Conservation (phyloP, 495 filamentous ascomycete genomes). For the Hypoxylon trugodes region DNA sequence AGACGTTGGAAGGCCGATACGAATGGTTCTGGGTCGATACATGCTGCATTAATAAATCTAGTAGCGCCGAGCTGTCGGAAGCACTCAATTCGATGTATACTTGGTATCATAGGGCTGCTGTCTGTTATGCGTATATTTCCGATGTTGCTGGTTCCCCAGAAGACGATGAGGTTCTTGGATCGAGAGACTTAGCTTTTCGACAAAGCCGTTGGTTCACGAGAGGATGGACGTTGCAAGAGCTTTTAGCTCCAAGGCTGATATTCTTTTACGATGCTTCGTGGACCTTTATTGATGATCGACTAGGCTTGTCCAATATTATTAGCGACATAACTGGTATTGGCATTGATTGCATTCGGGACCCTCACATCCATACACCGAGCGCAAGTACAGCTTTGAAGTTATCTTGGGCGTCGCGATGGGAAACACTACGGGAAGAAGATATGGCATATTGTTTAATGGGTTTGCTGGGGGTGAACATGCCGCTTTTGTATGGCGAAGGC, state of each 20-base stretch:
- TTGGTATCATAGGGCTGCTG: conserved; percentile 40
- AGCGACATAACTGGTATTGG: neutral
- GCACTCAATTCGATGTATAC: too few relatives aligned
- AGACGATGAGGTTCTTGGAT: neutral
- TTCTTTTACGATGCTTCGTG: conserved; percentile 2
- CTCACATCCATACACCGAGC: neutral
- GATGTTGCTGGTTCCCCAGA: conserved; percentile 33
- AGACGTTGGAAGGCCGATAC: conserved; percentile 9
- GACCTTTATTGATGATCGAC: neutral
- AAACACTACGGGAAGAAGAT: conserved; percentile 49
- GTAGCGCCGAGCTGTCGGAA: conserved; percentile 43
- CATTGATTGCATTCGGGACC: neutral
- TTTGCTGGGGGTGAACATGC: conserved; percentile 55
- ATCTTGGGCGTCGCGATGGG: conserved; percentile 50
- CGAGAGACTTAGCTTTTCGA: neutral
- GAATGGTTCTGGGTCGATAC: conserved; percentile 54
- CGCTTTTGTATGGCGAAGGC: conserved; percentile 54
- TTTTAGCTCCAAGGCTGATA: conserved; percentile 3
- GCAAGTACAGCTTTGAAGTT: conserved; percentile 29
- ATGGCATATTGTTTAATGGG: conserved; percentile 55
- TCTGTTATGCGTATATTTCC: conserved; percentile 48
- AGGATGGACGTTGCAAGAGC: conserved; percentile 22
- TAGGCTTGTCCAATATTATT: neutral
- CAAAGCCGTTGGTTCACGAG: conserved; percentile 10
- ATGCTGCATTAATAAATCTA: conserved; percentile 52